Base-by-base conservation (phyloP, 208 protist species). In the Crithidia bombi region DNA sequence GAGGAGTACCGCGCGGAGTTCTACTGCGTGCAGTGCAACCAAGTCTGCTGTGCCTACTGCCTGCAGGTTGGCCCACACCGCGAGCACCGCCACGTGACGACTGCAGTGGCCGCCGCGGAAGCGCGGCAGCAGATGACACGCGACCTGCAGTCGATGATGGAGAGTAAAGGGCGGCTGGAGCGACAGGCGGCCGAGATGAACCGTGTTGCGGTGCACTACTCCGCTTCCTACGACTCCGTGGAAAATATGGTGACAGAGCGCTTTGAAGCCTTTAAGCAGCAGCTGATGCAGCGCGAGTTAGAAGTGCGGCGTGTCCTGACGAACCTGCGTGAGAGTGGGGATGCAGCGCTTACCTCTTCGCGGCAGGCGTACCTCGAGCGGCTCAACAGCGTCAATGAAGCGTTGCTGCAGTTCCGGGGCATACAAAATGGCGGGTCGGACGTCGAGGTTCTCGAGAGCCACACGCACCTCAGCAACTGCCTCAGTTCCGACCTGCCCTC, bases 21-120 rank as follows among this genome's bases (percentile, higher is more conserved):
- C 69, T 95, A 81, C 76, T 95, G 90, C 51, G 43, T 58, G 6
- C 63, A 78, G 35, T 95, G 90, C 59, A 83, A 80, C 21, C 79
- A 87, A 47, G 52, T 95, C 25, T 95, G 90, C 64, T 95, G 90
- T 65, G 90, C 90, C n/a, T 93, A 95, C 75, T 95, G 90, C 69
- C 81, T 95, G 15, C 86, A 89, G 50, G 81, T 90, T 2, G 90
- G 87, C 0, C 85, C 85, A 9, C 90, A 95, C 64, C 79, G 76
- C 35, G 75, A 83, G 30, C 90, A 95, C 67, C 65, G 61, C n/a
- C 89, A 82, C 56, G 73, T 77, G 14, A 52, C 51, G n/a, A 64
- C 83, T 0, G 65, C 76, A 5, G 63, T 69, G 19, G 90, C 90
- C 9, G 87, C 90, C 0, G 52, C 78, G 10, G 83, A 90, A 58